A percentile compares a stretch with the other conserved stretches of the same genome.
Evolutionary conservation across 129 eudicot genomes (phyloP).

Genomic region (Chrysanthemum makinoi): DNA sequence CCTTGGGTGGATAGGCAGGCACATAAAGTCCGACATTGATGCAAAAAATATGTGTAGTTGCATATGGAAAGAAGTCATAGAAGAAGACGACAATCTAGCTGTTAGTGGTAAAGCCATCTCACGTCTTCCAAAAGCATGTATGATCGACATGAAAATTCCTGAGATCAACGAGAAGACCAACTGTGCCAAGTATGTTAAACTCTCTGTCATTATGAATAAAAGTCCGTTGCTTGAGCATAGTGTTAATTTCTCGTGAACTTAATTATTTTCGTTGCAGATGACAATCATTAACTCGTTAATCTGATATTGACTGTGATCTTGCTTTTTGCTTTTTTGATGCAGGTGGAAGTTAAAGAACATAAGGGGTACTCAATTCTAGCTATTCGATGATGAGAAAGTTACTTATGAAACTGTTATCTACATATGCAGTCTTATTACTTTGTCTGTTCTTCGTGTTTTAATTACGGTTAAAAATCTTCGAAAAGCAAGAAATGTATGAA

Average conservation of each 20-base stretch:
- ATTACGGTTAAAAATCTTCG: too few species aligned
- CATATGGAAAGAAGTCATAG: slow-evolving; percentile 4
- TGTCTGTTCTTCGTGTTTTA: too few species aligned
- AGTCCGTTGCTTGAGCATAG: too few species aligned
- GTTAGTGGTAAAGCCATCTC: slow-evolving; percentile 14
- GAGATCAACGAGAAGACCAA: slow-evolving; percentile 7
- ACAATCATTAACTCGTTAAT: background rate
- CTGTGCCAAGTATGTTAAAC: slow-evolving; percentile 20
- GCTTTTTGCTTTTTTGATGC: slow-evolving; percentile 4
- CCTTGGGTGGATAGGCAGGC: slow-evolving; percentile 16
- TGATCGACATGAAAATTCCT: slow-evolving; percentile 21
- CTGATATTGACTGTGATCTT: background rate
- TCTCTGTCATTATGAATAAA: background rate
- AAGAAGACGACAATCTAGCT: background rate
- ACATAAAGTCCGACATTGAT: slow-evolving; percentile 7
- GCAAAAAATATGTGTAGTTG: slow-evolving; percentile 25
- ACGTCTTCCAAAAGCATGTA: slow-evolving; percentile 21
- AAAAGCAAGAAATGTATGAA: too few species aligned
- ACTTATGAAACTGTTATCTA: background rate
- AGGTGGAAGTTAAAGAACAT: slow-evolving; percentile 29
- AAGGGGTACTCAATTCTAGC: background rate
- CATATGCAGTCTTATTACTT: too few species aligned
- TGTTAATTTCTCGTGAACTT: background rate
- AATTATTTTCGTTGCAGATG: background rate
- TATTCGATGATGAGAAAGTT: background rate